A percentile compares a stretch with the other conserved stretches of the same genome.
Conservation (phyloP, 2,329 filamentous ascomycete genomes). For the Neonectria faginata region DNA sequence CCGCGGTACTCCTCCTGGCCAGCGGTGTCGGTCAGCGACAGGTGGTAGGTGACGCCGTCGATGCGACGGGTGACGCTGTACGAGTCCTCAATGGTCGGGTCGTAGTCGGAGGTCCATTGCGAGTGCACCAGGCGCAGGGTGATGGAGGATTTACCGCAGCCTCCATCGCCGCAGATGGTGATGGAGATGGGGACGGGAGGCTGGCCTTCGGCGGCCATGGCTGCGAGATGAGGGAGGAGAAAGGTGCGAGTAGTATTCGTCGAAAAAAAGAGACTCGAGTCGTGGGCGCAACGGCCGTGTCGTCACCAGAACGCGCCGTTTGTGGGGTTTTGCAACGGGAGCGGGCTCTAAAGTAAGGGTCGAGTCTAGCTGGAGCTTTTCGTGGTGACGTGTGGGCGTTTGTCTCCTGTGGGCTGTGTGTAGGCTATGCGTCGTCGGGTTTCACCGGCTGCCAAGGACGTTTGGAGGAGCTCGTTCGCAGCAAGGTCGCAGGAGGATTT, state of each 20-base stretch:
- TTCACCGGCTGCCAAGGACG: background rate
- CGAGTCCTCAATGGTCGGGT: conserved; percentile 85
- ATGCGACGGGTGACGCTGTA: conserved; percentile 85
- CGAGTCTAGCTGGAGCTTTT: conserved; percentile 28
- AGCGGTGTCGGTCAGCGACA: conserved; percentile 84
- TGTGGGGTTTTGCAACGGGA: conserved; percentile 28
- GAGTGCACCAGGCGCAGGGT: conserved; percentile 84
- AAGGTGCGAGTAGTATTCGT: background rate
- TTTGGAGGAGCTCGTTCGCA: conserved; percentile 8
- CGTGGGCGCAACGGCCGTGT: conserved; percentile 21
- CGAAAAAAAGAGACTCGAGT: background rate
- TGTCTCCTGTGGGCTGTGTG: background rate
- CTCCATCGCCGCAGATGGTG: conserved; percentile 88
- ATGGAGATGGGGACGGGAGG: conserved; percentile 72
- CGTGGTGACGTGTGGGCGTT: conserved; percentile 6
- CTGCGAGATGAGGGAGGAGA: background rate
- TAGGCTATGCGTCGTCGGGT: background rate
- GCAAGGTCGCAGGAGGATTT: conserved; percentile 5
- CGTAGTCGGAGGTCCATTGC: conserved; percentile 87
- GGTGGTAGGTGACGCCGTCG: conserved; percentile 83
- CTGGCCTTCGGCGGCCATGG: conserved; percentile 40
- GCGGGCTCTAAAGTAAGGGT: conserved; percentile 21
- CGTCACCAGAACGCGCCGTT: conserved; percentile 29
- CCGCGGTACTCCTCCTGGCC: conserved; percentile 92
- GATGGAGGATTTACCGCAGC: conserved; percentile 87